Evolutionary conservation across 331 rosid species (phyloP).

Genomic region (Malus hybrid): DNA sequence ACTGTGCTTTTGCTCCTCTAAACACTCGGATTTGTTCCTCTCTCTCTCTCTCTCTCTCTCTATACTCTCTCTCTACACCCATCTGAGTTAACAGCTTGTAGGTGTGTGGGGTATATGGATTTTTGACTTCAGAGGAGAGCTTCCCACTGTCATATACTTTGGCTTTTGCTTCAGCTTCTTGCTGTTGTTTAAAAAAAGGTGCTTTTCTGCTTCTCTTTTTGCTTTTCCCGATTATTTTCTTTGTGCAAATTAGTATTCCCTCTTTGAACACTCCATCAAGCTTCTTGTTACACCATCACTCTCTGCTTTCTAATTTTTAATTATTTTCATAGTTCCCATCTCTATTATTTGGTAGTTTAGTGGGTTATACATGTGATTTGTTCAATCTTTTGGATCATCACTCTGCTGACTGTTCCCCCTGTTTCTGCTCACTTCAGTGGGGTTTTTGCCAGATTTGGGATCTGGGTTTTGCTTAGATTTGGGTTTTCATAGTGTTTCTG

Average conservation of each 20-base stretch:
- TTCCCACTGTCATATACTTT: conserved; percentile 28
- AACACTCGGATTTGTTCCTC: not conserved
- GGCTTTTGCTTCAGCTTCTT: not conserved
- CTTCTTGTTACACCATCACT: conserved; percentile 22
- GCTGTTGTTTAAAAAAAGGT: conserved; percentile 32
- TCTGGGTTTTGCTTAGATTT: conserved; percentile 44
- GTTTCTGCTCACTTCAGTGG: conserved; percentile 5
- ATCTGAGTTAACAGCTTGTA: conserved; percentile 8
- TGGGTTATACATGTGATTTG: conserved; percentile 21
- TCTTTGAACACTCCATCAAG: conserved; percentile 2
- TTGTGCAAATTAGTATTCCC: conserved; percentile 23
- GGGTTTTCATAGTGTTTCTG: conserved; percentile 19
- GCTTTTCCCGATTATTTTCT: not conserved
- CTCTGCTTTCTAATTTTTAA: conserved; percentile 2
- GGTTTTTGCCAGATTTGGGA: conserved; percentile 28
- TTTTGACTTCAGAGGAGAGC: conserved; percentile 32
- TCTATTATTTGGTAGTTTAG: conserved; percentile 9
- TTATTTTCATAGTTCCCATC: conserved; percentile 4
- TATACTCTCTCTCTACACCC: not conserved
- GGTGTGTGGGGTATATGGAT: conserved; percentile 34
- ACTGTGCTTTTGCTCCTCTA: no score
- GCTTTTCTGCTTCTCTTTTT: conserved; percentile 5
- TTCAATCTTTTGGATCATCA: conserved; percentile 19
- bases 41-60: not conserved
- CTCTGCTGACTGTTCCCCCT: not conserved